phyloP scores from a whole-genome alignment of 1,284 basidiomycete genomes.

The Peniophora sp. region DNA sequence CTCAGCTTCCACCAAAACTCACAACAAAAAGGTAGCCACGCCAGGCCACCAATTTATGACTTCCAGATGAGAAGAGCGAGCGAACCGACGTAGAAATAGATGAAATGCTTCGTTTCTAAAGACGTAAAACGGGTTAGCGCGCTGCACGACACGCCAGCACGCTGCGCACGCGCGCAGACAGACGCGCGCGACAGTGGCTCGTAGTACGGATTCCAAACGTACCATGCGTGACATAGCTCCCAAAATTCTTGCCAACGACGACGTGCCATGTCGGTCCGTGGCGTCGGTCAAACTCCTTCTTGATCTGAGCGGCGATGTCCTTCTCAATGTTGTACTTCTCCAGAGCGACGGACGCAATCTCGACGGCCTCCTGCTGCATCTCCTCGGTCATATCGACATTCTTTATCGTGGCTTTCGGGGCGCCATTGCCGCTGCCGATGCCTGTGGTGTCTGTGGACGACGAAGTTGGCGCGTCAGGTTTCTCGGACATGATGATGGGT shows the following conservation, averaged over 20 bases:
- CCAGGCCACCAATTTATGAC: conserved; percentile 39
- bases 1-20: background rate
- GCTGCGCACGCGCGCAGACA: conserved; percentile 5
- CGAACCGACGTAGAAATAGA: conserved; percentile 90
- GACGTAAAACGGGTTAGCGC: conserved; percentile 8
- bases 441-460: conserved; percentile 40
- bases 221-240: conserved; percentile 97
- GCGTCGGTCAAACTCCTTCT: conserved; percentile 92
- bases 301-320: conserved; percentile 96
- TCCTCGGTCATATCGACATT: conserved; percentile 96
- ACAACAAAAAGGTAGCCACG: conserved; percentile 12
- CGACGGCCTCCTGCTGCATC: conserved; percentile 90
- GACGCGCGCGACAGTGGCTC: conserved; percentile 8
- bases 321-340: conserved; percentile 93
- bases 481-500: conserved; percentile 47
- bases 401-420: conserved; percentile 85
- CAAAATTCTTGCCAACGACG: conserved; percentile 97
- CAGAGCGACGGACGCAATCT: conserved; percentile 79
- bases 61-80: conserved; percentile 94
- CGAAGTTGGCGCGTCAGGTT: conserved; percentile 49
- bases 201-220: conserved; percentile 23
- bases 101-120: conserved; percentile 92
- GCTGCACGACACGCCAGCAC: conserved; percentile 9
- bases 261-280: conserved; percentile 96
- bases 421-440: conserved; percentile 28